Base-by-base conservation (phyloP, 768 basidiomycete genomes). In the Nidularia sp. region DNA sequence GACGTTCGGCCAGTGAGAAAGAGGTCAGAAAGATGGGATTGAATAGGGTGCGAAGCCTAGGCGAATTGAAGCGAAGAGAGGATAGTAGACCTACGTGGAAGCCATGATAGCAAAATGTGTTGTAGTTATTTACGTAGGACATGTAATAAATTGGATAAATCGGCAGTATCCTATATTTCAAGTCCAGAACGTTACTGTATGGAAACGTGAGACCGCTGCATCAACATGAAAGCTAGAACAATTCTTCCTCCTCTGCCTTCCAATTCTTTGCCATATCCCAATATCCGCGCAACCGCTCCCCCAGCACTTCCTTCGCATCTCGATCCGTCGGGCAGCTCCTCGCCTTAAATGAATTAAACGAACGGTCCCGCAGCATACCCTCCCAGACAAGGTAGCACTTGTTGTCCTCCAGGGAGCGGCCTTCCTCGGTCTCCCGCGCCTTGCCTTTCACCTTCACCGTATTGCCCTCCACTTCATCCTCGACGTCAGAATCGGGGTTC, bases 191-290 rank as follows among this genome's bases (percentile, higher is more conserved):
- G 4, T 29, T 29, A 29, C 25, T 29, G 25, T 29, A 29, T 29
- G 25, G 25, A 29, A 29, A 29, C 25, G 25, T 29, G 25, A 29
- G 25, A 29, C 25, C 25, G 4, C 4, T 29, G 25, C 25, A 4
- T 29, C 25, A 29, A 4, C 25, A 29, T 29, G 25, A 29, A 29
- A 29, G 25, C 25, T 45, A 86, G 61, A 83, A 81, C 59, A 84
- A 57, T 53, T 90, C 87, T 58, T 90, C 88, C 50, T 93, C 90
- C 66, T 89, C 86, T 4, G 83, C 79, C 65, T 83, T 89, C 83
- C 86, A 92, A 61, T 90, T 88, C 83, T 94, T 97, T 31, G 93
- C 85, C 68, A 90, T 81, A 66, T 98, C 96, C 95, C 95, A 98
- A 65, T 93, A 90, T 0, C 92, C 90, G 46, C 86, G 85, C 68